phyloP scores from a whole-genome alignment of 768 basidiomycete genomes.

The Mycena galopus region DNA sequence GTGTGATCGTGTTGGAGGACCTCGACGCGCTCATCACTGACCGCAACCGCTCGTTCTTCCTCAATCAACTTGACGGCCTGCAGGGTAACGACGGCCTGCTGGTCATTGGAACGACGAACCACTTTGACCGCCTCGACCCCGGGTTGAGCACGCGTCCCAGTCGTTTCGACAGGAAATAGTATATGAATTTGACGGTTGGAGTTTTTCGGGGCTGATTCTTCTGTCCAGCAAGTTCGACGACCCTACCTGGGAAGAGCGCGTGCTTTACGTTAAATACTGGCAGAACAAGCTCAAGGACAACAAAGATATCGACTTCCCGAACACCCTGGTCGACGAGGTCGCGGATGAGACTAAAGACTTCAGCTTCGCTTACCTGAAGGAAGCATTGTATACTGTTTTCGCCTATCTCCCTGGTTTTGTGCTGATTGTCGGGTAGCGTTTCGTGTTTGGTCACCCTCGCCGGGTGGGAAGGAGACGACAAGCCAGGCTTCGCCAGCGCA shows the following conservation, averaged over 20 bases:
- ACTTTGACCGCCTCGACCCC: slow-evolving; percentile 84
- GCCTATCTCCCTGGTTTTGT: background rate
- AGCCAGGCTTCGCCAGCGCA: slow-evolving; percentile 61
- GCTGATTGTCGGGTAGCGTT: slow-evolving; percentile 60
- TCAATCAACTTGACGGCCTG: slow-evolving; percentile 88
- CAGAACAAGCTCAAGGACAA: slow-evolving; percentile 79
- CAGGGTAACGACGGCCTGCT: slow-evolving; percentile 85
- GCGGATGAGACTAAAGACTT: slow-evolving; percentile 74
- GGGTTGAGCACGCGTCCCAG: slow-evolving; percentile 83
- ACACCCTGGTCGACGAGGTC: slow-evolving; percentile 69
- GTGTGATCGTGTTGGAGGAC: slow-evolving; percentile 69
- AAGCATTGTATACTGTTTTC: slow-evolving; percentile 78
- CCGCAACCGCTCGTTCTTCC: slow-evolving; percentile 85
- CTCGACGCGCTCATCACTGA: slow-evolving; percentile 87
- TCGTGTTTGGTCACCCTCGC: slow-evolving; percentile 79
- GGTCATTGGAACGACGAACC: slow-evolving; percentile 86
- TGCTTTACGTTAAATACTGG: slow-evolving; percentile 83
- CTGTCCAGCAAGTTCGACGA: slow-evolving; percentile 74
- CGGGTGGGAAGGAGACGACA: slow-evolving; percentile 61
- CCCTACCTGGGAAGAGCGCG: slow-evolving; percentile 73
- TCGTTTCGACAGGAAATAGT: slow-evolving; percentile 91
- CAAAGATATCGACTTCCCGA: slow-evolving; percentile 74
- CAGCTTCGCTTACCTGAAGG: slow-evolving; percentile 91
- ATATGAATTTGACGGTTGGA: slow-evolving; percentile 43
- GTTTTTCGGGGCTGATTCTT: background rate